Evolutionary conservation across 2,329 filamentous ascomycete genomes (phyloP).

Genomic region (Pyricularia sp.): DNA sequence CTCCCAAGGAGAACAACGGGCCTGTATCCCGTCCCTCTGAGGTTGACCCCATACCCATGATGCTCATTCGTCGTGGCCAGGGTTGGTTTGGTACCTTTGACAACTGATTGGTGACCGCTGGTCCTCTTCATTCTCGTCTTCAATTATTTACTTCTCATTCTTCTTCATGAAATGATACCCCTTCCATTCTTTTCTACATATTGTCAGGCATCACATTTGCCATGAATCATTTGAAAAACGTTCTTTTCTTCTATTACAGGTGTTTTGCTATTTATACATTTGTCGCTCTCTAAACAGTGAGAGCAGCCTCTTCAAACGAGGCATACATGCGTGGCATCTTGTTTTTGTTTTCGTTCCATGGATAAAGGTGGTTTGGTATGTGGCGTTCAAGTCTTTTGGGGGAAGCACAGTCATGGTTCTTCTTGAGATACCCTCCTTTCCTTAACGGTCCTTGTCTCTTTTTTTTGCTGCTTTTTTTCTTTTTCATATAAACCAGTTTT

Average conservation of each 20-base stretch:
- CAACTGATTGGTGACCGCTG: background rate
- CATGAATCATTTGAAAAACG: background rate
- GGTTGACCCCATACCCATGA: background rate
- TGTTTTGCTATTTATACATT: background rate
- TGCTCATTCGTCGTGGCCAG: background rate
- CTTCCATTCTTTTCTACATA: conserved; percentile 5
- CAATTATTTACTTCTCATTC: conserved; percentile 3
- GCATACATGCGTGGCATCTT: background rate
- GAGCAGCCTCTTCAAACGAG: background rate
- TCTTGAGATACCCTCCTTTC: conserved; percentile 3
- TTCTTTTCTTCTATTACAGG: background rate
- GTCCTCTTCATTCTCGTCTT: background rate
- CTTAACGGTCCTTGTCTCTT: background rate
- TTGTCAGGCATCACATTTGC: background rate
- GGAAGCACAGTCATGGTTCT: background rate
- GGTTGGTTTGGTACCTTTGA: background rate
- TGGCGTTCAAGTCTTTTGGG: background rate
- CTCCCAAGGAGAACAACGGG: background rate
- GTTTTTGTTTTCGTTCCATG: conserved; percentile 2
- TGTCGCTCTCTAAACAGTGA: background rate
- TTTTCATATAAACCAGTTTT: background rate
- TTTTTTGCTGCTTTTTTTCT: background rate
- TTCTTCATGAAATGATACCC: background rate
- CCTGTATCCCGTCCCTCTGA: background rate
- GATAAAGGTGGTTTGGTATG: background rate